Conservation (phyloP, 2,329 filamentous ascomycete species). For the Aphanocladium album region DNA sequence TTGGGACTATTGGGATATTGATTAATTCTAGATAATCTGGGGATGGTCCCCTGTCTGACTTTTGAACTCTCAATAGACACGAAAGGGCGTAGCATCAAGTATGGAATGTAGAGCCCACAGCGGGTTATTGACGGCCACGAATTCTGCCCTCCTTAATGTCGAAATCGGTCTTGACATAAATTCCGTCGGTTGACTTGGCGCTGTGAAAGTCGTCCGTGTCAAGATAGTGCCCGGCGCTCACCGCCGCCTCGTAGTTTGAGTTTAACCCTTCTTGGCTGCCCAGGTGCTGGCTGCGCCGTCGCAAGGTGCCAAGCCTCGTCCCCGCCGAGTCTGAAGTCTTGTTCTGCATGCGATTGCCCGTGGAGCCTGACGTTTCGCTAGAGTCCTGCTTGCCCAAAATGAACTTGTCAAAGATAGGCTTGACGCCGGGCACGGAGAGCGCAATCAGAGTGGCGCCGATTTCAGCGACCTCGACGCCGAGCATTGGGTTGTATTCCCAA, state of each 20-base stretch:
- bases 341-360: constrained; percentile 20
- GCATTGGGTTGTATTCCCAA: constrained; percentile 47
- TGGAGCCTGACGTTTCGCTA: constrained; percentile 17
- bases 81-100: too few relatives aligned
- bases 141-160: constrained; percentile 25
- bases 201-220: constrained; percentile 20
- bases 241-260: constrained; percentile 19
- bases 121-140: too few relatives aligned
- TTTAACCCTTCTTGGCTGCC: constrained; percentile 20
- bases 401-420: constrained; percentile 38
- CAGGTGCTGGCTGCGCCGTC: constrained; percentile 27
- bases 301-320: constrained; percentile 27
- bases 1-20: too few relatives aligned
- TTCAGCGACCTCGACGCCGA: constrained; percentile 45
- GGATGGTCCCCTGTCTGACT: too few relatives aligned
- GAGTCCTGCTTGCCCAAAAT: constrained; percentile 23
- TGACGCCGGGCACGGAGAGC: constrained; percentile 45
- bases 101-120: too few relatives aligned
- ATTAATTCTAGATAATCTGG: neutral
- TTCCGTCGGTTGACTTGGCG: constrained; percentile 26
- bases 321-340: constrained; percentile 18
- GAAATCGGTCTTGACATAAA: constrained; percentile 33
- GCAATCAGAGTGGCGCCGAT: constrained; percentile 46
- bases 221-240: constrained; percentile 15
- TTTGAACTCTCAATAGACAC: too few relatives aligned